Evolutionary conservation across 2,329 filamentous ascomycete genomes (phyloP).

Genomic region (Drechslera avenae): DNA sequence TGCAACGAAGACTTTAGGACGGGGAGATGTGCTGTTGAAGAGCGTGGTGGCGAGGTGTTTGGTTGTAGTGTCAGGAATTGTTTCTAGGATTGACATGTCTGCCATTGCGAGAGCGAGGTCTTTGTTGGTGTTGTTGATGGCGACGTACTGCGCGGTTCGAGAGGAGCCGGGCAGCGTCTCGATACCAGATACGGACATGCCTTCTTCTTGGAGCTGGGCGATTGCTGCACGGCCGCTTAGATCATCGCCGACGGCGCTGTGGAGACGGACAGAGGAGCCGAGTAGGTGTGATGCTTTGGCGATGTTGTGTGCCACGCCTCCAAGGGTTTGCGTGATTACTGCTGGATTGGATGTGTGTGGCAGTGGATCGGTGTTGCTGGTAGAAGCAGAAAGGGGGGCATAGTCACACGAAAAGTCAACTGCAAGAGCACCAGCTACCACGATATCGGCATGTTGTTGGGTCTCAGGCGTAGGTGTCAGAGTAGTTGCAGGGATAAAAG

Average conservation of each 20-base stretch:
- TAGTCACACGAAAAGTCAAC: constrained; percentile 88
- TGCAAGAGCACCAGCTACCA: constrained; percentile 89
- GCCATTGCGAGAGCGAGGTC: constrained; percentile 92
- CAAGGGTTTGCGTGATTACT: constrained; percentile 78
- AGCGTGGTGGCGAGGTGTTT: constrained; percentile 19
- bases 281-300: constrained; percentile 79
- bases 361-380: constrained; percentile 52
- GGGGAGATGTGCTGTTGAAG: constrained; percentile 14
- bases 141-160: constrained; percentile 88
- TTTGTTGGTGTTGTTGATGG: constrained; percentile 82
- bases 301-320: constrained; percentile 91
- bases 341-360: constrained; percentile 86
- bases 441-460: constrained; percentile 59
- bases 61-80: constrained; percentile 37
- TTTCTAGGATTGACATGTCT: constrained; percentile 83
- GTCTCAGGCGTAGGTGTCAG: constrained; percentile 4
- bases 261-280: constrained; percentile 70
- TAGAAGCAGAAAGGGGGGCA: constrained; percentile 51
- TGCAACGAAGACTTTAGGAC: constrained; percentile 77
- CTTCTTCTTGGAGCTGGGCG: constrained; percentile 65
- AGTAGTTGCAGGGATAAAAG: constrained; percentile 15
- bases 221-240: constrained; percentile 75
- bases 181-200: constrained; percentile 69
- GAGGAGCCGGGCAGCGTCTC: constrained; percentile 51
- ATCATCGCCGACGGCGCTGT: constrained; percentile 82